Evolutionary conservation across 73 alveolate species (phyloP).

Genomic region (Paramecium pentaurelia): DNA sequence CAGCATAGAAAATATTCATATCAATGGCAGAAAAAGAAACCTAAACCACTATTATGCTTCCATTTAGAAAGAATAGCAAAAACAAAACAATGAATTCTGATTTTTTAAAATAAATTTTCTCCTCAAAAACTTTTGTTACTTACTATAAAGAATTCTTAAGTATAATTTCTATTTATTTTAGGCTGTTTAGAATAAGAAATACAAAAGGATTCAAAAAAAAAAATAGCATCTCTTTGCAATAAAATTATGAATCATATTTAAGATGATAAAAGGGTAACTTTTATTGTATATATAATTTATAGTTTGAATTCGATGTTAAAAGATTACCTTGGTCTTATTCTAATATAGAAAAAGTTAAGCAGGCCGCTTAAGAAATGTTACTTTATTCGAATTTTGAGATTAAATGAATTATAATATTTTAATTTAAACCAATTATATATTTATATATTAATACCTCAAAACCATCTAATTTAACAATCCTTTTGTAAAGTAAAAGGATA

Average conservation of each 20-base stretch:
- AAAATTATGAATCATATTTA: background rate
- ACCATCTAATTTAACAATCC: background rate
- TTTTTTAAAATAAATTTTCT: background rate
- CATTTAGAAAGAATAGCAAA: conserved; percentile 9
- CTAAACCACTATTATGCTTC: background rate
- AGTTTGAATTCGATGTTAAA: background rate
- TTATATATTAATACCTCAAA: background rate
- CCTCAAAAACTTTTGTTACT: background rate
- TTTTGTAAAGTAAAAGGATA: background rate
- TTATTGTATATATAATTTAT: background rate
- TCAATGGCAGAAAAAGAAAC: background rate
- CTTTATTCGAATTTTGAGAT: background rate
- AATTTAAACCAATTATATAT: background rate
- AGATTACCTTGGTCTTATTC: conserved; percentile 26
- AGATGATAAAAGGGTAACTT: background rate
- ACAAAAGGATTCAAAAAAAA: background rate
- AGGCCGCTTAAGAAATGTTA: background rate
- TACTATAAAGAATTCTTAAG: background rate
- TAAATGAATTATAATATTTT: background rate
- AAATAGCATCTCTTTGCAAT: background rate
- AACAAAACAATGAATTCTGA: conserved; percentile 21
- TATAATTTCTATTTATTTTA: background rate
- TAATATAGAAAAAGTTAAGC: background rate
- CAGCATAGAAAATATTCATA: background rate
- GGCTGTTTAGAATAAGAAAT: background rate